Evolutionary conservation across 176 grass and related monocot species (phyloP), one percentile per base, ranked within the genome.

Genomic region (Zoysia japonica): DNA sequence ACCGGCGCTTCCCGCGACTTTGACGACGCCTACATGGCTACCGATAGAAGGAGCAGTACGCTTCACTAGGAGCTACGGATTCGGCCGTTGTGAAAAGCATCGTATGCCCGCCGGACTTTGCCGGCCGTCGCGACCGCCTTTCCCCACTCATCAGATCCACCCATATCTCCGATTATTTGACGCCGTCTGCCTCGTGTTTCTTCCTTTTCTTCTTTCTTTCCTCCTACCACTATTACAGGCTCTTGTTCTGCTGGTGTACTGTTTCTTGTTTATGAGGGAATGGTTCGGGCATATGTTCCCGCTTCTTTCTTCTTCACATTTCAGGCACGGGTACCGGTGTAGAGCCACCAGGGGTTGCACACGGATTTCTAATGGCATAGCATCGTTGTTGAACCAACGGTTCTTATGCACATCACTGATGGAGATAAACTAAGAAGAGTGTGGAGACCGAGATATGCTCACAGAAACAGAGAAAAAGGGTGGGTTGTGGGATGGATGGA

Each of bases 71-170:
- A 65, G 5, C 16, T 40, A 44, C 16, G 14, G 65, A 71, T 80
- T 81, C 66, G 12, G 13, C 11, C 44, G 51, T 73, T 73, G 61
- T 78, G 83, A 82, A 82, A 82, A 61, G 83, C 83, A 89, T 85
- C 87, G 3, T 63, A 82, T 82, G 68, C 83, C 39, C 46, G 9
- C n/a, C 13, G 39, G 52, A 45, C 78, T 78, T 68, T 85, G 19
- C 60, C 13, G 28, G 48, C 69, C 48, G 47, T 39, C 48, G 16
- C 65, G 15, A 17, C 35, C 8, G 59, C 50, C 65, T 14, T 85
- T 78, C 72, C 35, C 42, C 16, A 50, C 56, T 44, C 57, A 59
- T 75, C 54, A 63, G 56, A 89, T 81, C 87, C 71, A 19, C 1
- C 57, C 70, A 14, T 70, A 88, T 88, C 86, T 82, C 40, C 57